A percentile compares a stretch with the other conserved stretches of the same genome.
These are phyloP conservation scores for Alternaria dauci DNA, from an alignment of 2,329 filamentous ascomycete genomes.

Conservation along the genomic window DNA sequence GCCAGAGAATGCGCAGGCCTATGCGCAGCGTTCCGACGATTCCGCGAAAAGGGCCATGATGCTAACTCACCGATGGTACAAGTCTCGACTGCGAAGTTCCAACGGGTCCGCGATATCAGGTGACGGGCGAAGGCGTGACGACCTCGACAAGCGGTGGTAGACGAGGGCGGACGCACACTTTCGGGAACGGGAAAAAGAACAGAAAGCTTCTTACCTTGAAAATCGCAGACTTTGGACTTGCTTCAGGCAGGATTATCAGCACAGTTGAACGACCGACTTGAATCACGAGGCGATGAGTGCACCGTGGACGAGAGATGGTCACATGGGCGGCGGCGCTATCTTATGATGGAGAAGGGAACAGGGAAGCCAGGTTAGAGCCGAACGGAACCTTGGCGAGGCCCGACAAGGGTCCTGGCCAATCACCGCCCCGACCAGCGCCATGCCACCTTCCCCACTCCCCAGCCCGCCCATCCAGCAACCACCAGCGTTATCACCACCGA, in stretches of 20 bases:
- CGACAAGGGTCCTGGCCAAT: conserved; percentile 14
- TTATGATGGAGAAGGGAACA: conserved; percentile 4
- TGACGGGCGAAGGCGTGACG: conserved; percentile 4
- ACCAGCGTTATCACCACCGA: conserved; percentile 2
- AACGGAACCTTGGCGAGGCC: conserved; percentile 11
- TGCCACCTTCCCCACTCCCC: conserved; percentile 19
- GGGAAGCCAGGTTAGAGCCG: conserved; percentile 8
- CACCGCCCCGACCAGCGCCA: conserved; percentile 11
- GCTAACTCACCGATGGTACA: conserved; percentile 13
- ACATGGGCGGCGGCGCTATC: conserved; percentile 15
- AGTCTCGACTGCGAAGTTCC: conserved; percentile 7
- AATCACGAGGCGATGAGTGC: conserved; percentile 20
- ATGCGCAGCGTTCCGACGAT: neutral
- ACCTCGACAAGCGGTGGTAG: neutral
- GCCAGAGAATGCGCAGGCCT: neutral
- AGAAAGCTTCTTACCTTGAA: conserved; percentile 10
- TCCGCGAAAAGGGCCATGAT: conserved; percentile 1
- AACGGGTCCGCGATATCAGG: conserved; percentile 11
- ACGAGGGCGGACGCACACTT: neutral
- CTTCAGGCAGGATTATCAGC: conserved; percentile 5
- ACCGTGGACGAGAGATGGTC: conserved; percentile 10
- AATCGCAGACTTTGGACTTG: neutral
- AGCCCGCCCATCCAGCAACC: conserved; percentile 16
- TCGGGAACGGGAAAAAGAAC: conserved; percentile 4
- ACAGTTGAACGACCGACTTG: conserved; percentile 10